Evolutionary conservation across 768 basidiomycete genomes (phyloP), one percentile per base, ranked within the genome.

Genomic region (Chlorophyllum brunneum): DNA sequence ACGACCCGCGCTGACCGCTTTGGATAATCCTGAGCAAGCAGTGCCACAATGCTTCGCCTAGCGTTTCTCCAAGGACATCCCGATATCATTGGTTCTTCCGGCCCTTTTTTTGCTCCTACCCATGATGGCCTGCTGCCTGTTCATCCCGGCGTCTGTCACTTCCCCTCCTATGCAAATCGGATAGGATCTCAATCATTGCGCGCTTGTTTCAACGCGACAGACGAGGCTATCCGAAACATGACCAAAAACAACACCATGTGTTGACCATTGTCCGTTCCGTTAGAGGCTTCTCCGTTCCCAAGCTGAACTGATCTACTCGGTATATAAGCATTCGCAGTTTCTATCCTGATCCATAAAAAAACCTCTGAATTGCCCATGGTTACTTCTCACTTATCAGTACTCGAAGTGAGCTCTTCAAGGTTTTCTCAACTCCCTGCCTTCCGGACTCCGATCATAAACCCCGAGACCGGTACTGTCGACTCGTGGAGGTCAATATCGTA

Each of bases 401-500:
- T 88, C 56, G 74, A 85, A 53, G 67, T 75, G 36, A 79, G 76
- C 54, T 75, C 82, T 18, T 58, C 70, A 41, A 72, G 65, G 49
- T 73, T 74, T 61, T 71, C 83, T 16, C 67, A 72, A 23, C 65
- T 73, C 1, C 71, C 80, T 38, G 82, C 78, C 56, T 89, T 88
- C 72, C 78, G 75, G 62, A 65, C 81, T 30, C 86, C 88, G 15
- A 69, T 68, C 56, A 56, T 73, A 15, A 72, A 79, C 60, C 61
- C 72, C 49, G 57, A 67, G 33, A 67, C 76, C 30, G 69, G 70
- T 18, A 65, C 66, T 48, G 66, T 80, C 46, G 67, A 73, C 22
- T 63, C 70, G 36, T 90, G 88, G 88, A 65, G 69, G 15, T 65
- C 79, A 55, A 75, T 89, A 66, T 78, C 83, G 45, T 91, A 85